phyloP scores from a whole-genome alignment of 176 grass and related monocot species.

The Phyllostachys edulis region DNA sequence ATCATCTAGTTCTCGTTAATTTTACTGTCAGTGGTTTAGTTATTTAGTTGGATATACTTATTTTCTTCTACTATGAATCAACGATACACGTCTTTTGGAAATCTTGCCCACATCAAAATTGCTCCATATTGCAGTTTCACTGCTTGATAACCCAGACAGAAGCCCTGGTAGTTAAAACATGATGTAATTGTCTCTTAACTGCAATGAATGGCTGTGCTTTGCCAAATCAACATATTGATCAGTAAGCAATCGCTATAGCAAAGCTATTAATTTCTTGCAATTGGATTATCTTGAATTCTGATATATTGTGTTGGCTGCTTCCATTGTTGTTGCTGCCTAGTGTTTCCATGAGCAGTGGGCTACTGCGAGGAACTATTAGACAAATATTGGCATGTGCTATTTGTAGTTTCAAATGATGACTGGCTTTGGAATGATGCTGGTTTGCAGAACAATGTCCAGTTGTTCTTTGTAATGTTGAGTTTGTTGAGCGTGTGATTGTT shows the following conservation, averaged over 20 bases:
- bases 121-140: neutral
- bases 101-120: neutral
- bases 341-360: neutral
- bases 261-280: neutral
- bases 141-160: neutral
- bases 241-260: neutral
- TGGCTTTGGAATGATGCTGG: neutral
- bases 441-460: neutral
- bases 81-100: neutral
- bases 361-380: neutral
- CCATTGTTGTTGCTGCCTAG: neutral
- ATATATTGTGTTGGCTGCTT: neutral
- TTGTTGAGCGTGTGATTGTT: too few species aligned
- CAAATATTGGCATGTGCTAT: neutral
- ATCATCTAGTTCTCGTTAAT: conserved; percentile 1
- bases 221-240: conserved; percentile 1
- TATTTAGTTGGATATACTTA: conserved; percentile 33
- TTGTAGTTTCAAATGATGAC: neutral
- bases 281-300: neutral
- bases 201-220: neutral
- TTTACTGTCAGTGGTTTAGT: neutral
- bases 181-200: neutral
- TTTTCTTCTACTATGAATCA: conserved; percentile 9
- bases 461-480: neutral
- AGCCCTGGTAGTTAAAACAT: conserved; percentile 10